Base-by-base conservation (phyloP, 2,329 filamentous ascomycete genomes). In the Hymenoscyphus scutula region DNA sequence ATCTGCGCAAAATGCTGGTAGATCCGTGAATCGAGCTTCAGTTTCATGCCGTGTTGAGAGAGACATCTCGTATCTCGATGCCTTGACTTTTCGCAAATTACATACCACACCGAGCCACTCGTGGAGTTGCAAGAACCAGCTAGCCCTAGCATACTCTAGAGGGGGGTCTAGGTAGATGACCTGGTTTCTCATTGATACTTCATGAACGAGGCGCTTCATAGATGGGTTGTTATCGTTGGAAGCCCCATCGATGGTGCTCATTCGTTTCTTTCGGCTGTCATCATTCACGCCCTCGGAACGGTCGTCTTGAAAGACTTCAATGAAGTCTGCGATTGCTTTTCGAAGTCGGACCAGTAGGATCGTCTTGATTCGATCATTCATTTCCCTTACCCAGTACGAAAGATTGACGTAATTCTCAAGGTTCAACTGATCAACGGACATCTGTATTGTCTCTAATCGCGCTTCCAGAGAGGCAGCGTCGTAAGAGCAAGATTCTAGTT, bases 151-250 rank as follows among this genome's bases (percentile, higher is more conserved):
- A 74, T 89, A 95, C 74, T 97, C 92, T 58, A 98, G 81, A 5
- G 95, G 95, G 3, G 95, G 96, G 59, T 97, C 95, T 29, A 99
- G 84, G 73, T 96, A 97, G 69, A 99, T 97, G 68, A 97, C 90
- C 76, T 99, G 95, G 71, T 98, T 98, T 34, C 91, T 90, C 92
- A 99, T 99, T 5, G 92, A 95, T 60, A 99, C 89, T 74, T 99
- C 95, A 69, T 97, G 91, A 17, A 95, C 83, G 27, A 96, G 83
- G 32, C 84, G 85, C 70, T 84, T 87, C 77, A 96, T 86, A 3
- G 82, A 82, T 0, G 91, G 91, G 2, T 78, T 77, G 62, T 85
- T 81, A 34, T 78, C 77, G 67, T 79, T 82, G 11, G 68, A 64
- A 15, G 67, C 65, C 32, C 83, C 81, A 4, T 75, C 75, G 13